Evolutionary conservation across 2,329 filamentous ascomycete genomes (phyloP), one percentile per base, ranked within the genome.

Genomic region (Ascochyta pisi): DNA sequence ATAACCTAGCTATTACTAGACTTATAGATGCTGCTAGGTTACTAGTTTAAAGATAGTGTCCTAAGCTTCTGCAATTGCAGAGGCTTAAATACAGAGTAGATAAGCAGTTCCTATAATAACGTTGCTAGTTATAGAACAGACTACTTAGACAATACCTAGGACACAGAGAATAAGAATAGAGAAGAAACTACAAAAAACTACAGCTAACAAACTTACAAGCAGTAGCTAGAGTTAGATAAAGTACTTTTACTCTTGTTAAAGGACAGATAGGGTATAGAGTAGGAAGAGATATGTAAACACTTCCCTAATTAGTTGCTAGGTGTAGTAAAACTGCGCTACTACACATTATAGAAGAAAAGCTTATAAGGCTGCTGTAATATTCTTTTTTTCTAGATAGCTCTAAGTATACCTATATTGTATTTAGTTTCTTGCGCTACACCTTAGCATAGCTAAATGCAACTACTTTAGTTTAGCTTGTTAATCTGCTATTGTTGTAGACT

Each of bases 311-410:
- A 39, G 45, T 40, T 27, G 31, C 33, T 4, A 24, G 34, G 59
- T 45, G 50, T 40, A 51, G 34, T 63, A 57, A 47, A 57, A 53
- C 19, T 58, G 42, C 54, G 54, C 50, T 63, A 60, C 44, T 46
- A 57, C 26, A 57, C 26, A 33, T 54, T 63, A 13, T 31, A 24
- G 34, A 58, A 58, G 52, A 59, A 46, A 46, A 22, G 9, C 23
- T 54, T 8, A 16, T 54, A 48, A 34, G 31, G 31, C 31, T 34
- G 31, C 31, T 34, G 31, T 13, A 34, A 34, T 34, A 34, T 34
- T 34, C 27, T 29, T n/a, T 34, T 34, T 33, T 33, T 33, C 29
- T 66, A 67, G 6, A 47, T n/a, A n/a, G n/a, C n/a, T n/a, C n/a
- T n/a, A n/a, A n/a, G n/a, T n/a, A n/a, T n/a, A n/a, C n/a, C n/a